Evolutionary conservation across 805 yeast genomes (phyloP).

Genomic region (Myxozyma sirexii): DNA sequence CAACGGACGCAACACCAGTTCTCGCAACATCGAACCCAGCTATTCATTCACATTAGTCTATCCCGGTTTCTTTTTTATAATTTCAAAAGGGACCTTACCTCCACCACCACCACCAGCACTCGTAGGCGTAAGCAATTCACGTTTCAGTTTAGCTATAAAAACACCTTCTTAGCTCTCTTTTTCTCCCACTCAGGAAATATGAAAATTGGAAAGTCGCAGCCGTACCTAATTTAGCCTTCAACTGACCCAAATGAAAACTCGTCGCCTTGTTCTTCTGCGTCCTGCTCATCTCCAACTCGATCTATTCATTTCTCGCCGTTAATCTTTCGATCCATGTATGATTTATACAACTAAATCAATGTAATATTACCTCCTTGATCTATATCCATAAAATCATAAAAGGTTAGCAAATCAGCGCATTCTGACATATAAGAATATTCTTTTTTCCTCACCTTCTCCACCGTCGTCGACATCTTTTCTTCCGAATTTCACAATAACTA

Average conservation of each 20-base stretch:
- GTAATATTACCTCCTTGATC: constrained; percentile 44
- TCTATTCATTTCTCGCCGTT: constrained; percentile 6
- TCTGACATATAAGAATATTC: no score
- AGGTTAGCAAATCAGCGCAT: not conserved
- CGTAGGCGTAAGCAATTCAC: constrained; percentile 79
- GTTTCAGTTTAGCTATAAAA: constrained; percentile 74
- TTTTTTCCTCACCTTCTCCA: constrained; percentile 51
- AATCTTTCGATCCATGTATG: not conserved
- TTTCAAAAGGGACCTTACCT: constrained; percentile 48
- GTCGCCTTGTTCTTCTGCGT: constrained; percentile 99
- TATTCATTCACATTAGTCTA: not conserved
- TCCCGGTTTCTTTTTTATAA: not conserved
- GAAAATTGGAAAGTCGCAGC: no score
- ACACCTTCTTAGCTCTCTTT: no score
- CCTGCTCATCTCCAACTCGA: constrained; percentile 48
- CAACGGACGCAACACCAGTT: constrained; percentile 96
- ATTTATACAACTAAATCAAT: no score
- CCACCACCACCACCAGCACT: constrained; percentile 79
- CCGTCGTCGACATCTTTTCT: constrained; percentile 63
- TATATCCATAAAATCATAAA: constrained; percentile 1
- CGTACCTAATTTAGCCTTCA: constrained; percentile 77
- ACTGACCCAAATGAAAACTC: constrained; percentile 93
- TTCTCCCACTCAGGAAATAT: no score
- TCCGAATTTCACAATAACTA: no score
- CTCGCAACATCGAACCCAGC: constrained; percentile 98